Evolutionary conservation across 176 grass and related monocot species (phyloP).

Genomic region (Cymbopogon citratus): DNA sequence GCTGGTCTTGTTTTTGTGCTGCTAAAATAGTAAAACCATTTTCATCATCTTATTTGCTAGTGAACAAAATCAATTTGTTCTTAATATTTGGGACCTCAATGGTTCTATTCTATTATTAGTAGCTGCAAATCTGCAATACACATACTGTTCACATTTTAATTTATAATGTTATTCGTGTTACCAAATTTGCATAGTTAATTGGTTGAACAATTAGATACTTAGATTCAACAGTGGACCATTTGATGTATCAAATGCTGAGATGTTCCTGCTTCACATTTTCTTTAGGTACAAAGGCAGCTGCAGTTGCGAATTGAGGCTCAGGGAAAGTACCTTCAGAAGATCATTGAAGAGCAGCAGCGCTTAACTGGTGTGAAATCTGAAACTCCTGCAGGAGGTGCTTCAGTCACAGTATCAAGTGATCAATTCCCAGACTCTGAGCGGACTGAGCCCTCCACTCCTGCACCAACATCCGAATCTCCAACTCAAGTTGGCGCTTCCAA

Average conservation of each 20-base stretch:
- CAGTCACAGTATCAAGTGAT: constrained; percentile 23
- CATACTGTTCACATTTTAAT: not conserved
- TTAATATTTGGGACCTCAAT: not conserved
- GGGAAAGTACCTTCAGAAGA: constrained; percentile 95
- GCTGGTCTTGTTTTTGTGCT: not conserved
- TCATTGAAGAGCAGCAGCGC: constrained; percentile 90
- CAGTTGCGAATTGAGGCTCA: constrained; percentile 95
- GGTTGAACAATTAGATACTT: not conserved
- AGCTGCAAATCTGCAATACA: not conserved
- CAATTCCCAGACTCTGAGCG: constrained; percentile 70
- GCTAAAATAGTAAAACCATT: not conserved
- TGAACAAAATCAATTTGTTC: not conserved
- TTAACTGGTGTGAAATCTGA: constrained; percentile 26
- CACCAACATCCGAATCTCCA: constrained; percentile 63
- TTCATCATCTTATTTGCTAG: not conserved
- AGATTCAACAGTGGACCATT: constrained; percentile 7
- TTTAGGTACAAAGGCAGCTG: constrained; percentile 92
- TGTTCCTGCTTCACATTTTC: not conserved
- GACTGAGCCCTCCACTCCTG: constrained; percentile 73
- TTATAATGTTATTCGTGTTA: not conserved
- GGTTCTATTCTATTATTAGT: not conserved
- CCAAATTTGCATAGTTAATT: not conserved
- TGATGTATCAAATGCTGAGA: not conserved
- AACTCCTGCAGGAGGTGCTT: constrained; percentile 25
- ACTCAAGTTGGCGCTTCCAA: constrained; percentile 40